Conservation (phyloP, 1,284 basidiomycete genomes). For the Agroathelia rolfsii region DNA sequence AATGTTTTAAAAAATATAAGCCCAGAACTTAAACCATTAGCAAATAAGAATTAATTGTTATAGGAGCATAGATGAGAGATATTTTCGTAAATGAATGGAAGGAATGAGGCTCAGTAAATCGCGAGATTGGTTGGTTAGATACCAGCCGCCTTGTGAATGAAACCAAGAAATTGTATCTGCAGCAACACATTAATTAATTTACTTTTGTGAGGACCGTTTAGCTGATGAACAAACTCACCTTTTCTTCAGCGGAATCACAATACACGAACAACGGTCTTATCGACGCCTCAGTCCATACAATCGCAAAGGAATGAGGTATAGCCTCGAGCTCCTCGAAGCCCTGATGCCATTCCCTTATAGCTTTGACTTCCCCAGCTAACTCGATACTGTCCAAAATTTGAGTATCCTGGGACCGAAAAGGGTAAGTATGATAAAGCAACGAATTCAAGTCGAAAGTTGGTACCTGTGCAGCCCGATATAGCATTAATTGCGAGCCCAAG, state of each 20-base stretch:
- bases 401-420: slow-evolving; percentile 32
- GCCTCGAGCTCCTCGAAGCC: slow-evolving; percentile 65
- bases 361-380: slow-evolving; percentile 35
- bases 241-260: slow-evolving; percentile 58
- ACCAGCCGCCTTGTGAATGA: too few relatives aligned
- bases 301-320: slow-evolving; percentile 59
- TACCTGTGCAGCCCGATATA: slow-evolving; percentile 51
- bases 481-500: slow-evolving; percentile 33
- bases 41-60: too few relatives aligned
- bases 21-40: too few relatives aligned
- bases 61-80: too few relatives aligned
- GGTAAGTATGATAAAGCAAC: slow-evolving; percentile 4
- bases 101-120: too few relatives aligned
- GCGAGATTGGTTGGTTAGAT: too few relatives aligned
- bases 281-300: slow-evolving; percentile 45
- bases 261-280: slow-evolving; percentile 50
- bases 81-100: too few relatives aligned
- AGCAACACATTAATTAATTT: too few relatives aligned
- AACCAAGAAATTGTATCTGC: too few relatives aligned
- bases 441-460: slow-evolving; percentile 11
- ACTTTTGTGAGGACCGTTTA: too few relatives aligned
- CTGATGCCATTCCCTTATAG: slow-evolving; percentile 55
- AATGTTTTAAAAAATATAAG: too few relatives aligned
- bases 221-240: slow-evolving; percentile 34
- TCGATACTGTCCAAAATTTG: slow-evolving; percentile 38